Percentiles rank a stretch among this genome's conserved stretches.
These are phyloP conservation scores for Arctostaphylos glauca DNA, from an alignment of 148 eudicot species.

Conservation along the genomic window DNA sequence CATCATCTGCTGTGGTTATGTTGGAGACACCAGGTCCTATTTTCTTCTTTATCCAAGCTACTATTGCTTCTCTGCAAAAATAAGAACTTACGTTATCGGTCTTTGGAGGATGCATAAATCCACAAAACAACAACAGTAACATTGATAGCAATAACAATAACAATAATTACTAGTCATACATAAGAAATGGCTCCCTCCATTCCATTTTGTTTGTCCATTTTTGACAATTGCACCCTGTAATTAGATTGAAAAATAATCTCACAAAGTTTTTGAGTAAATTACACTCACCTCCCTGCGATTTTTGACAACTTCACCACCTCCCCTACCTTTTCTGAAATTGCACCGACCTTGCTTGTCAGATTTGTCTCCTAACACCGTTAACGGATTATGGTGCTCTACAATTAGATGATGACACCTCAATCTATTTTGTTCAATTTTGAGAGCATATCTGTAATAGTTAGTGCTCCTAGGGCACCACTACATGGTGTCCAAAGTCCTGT, in stretches of 20 bases:
- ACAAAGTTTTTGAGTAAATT: neutral
- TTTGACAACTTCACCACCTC: too few relatives aligned
- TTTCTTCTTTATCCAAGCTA: constrained; percentile 96
- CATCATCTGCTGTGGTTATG: constrained; percentile 67
- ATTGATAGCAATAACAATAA: neutral
- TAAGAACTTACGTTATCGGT: constrained; percentile 14
- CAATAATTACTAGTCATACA: neutral
- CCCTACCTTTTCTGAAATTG: too few relatives aligned
- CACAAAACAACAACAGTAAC: neutral
- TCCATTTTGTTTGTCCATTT: neutral
- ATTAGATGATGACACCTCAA: too few relatives aligned
- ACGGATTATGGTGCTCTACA: too few relatives aligned
- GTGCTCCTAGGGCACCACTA: too few relatives aligned
- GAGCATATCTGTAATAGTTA: too few relatives aligned
- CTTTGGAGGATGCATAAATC: neutral
- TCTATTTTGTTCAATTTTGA: too few relatives aligned
- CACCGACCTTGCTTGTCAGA: too few relatives aligned
- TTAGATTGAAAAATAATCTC: neutral
- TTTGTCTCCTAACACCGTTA: too few relatives aligned
- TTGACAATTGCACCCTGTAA: neutral
- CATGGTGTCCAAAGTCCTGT: too few relatives aligned
- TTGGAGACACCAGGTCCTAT: constrained; percentile 80
- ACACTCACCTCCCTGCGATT: too few relatives aligned
- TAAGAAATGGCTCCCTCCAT: neutral
- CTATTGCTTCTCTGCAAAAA: constrained; percentile 65